Conservation (phyloP, 2,329 filamentous ascomycete species). For the Sporothrix humicola region DNA sequence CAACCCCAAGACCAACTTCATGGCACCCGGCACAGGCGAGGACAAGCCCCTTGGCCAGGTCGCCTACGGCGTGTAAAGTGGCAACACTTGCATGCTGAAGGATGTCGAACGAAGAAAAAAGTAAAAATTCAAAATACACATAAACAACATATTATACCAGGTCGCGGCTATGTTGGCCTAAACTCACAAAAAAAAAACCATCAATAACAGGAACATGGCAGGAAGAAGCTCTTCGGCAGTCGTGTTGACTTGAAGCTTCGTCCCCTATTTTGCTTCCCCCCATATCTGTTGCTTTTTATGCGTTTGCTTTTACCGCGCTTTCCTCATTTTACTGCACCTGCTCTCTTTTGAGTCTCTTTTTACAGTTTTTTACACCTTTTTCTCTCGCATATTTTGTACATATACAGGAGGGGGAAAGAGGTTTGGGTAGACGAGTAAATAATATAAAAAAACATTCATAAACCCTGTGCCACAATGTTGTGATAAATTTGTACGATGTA, state of each 20-base stretch:
- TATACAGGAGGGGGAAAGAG: slow-evolving; percentile 38
- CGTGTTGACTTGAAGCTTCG: slow-evolving; percentile 18
- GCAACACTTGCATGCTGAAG: neutral
- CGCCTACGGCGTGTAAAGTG: slow-evolving; percentile 60
- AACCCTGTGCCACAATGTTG: neutral
- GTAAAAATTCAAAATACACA: slow-evolving; percentile 29
- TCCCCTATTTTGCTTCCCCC: slow-evolving; percentile 20
- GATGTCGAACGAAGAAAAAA: slow-evolving; percentile 36
- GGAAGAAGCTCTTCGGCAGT: neutral
- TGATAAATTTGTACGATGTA: too few species aligned
- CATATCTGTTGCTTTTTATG: slow-evolving; percentile 13
- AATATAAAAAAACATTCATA: slow-evolving; percentile 30
- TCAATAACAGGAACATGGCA: slow-evolving; percentile 37
- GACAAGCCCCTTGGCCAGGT: slow-evolving; percentile 67
- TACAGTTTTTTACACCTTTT: slow-evolving; percentile 11
- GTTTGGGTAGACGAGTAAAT: slow-evolving; percentile 37
- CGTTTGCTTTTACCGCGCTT: slow-evolving; percentile 1
- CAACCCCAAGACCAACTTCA: slow-evolving; percentile 78
- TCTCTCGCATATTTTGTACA: slow-evolving; percentile 39
- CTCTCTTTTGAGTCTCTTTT: slow-evolving; percentile 20
- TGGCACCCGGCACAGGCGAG: slow-evolving; percentile 72
- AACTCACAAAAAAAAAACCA: slow-evolving; percentile 39
- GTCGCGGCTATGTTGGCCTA: neutral
- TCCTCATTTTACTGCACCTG: neutral
- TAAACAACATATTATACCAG: slow-evolving; percentile 23